Evolutionary conservation across 345 rosid species (phyloP).

Genomic region (Rhizophora mangle): DNA sequence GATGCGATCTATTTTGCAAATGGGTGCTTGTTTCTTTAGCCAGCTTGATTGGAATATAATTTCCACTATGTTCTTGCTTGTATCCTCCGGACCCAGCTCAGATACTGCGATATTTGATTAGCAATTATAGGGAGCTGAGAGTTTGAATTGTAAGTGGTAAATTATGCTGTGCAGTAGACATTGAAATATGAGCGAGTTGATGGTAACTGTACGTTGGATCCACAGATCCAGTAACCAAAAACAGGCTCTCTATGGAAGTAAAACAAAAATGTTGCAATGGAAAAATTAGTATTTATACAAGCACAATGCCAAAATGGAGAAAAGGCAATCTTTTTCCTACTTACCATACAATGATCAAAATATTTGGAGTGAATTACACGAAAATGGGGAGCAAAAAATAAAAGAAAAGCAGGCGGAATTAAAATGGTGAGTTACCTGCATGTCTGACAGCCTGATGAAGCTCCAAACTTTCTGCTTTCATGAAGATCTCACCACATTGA

Average conservation of each 20-base stretch:
- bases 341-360: too few relatives aligned
- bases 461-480: constrained; percentile 61
- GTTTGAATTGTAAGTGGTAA: neutral
- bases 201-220: too few relatives aligned
- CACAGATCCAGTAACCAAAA: too few relatives aligned
- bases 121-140: neutral
- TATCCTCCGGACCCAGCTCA: constrained; percentile 64
- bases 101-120: constrained; percentile 41
- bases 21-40: constrained; percentile 62
- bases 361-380: neutral
- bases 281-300: neutral
- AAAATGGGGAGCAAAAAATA: neutral
- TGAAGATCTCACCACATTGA: constrained; percentile 68
- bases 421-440: constrained; percentile 45
- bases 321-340: too few relatives aligned
- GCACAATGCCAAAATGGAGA: neutral
- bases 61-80: constrained; percentile 87
- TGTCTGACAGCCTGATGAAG: constrained; percentile 69
- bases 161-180: neutral
- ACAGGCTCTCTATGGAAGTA: too few relatives aligned
- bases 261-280: neutral
- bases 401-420: neutral
- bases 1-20: constrained; percentile 65
- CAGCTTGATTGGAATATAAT: constrained; percentile 89
- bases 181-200: too few relatives aligned